Evolutionary conservation across 768 basidiomycete species (phyloP).

Genomic region (Saitozyma podzolica): DNA sequence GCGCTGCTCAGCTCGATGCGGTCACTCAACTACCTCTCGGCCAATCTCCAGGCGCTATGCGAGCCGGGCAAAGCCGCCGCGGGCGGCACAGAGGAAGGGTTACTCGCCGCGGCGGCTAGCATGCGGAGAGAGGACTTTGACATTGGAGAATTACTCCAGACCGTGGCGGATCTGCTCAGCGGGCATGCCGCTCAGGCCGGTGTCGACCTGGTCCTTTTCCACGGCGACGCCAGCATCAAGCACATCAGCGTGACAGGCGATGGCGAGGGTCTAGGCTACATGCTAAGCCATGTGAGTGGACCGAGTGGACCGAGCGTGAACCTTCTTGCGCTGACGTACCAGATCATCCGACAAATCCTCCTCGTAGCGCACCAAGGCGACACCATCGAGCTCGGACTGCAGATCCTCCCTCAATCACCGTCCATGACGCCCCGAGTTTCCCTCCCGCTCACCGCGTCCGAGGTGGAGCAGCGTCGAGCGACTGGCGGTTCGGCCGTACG

Average conservation of each 20-base stretch:
- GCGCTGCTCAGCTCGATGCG: slow-evolving; percentile 90
- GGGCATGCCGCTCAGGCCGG: slow-evolving; percentile 77
- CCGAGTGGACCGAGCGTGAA: not conserved
- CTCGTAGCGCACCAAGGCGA: slow-evolving; percentile 69
- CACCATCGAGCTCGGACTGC: slow-evolving; percentile 79
- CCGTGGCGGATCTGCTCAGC: slow-evolving; percentile 80
- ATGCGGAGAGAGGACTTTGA: slow-evolving; percentile 68
- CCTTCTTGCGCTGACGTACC: slow-evolving; percentile 3
- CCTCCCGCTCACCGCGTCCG: slow-evolving; percentile 29
- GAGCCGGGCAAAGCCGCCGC: slow-evolving; percentile 2
- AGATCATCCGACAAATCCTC: slow-evolving; percentile 85
- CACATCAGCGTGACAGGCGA: slow-evolving; percentile 82
- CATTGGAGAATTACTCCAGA: slow-evolving; percentile 85
- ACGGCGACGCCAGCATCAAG: slow-evolving; percentile 83
- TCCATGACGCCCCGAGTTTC: slow-evolving; percentile 41
- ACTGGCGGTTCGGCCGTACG: not conserved
- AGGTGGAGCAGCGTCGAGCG: slow-evolving; percentile 26
- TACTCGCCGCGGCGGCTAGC: slow-evolving; percentile 13
- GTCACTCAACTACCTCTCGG: slow-evolving; percentile 87
- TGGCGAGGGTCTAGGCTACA: slow-evolving; percentile 78
- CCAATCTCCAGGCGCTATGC: slow-evolving; percentile 54
- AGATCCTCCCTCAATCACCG: slow-evolving; percentile 50
- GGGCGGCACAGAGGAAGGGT: slow-evolving; percentile 5
- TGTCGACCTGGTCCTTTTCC: slow-evolving; percentile 88
- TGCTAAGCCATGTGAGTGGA: slow-evolving; percentile 75